Base-by-base conservation (phyloP, 306 rosid species). In the Prunus fruticosa region DNA sequence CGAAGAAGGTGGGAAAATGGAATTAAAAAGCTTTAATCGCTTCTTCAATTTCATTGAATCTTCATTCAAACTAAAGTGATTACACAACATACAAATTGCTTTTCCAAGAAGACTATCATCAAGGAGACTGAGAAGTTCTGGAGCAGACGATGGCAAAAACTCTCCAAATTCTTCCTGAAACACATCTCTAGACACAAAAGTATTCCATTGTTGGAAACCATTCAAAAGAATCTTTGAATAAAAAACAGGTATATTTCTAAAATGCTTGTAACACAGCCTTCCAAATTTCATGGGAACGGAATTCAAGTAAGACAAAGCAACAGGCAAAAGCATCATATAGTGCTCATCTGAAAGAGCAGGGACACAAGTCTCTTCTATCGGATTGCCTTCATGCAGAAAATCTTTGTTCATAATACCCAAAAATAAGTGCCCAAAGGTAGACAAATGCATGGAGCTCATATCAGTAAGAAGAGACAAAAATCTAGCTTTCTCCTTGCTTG, bases 71-170 rank as follows among this genome's bases (percentile, higher is more conserved):
- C 87, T 78, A 79, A 85, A 82, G 88, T 87, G 88, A 82, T 81
- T 79, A 81, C 75, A 75, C 85, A 95, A 71, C 92, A 95, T 92
- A 54, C 71, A 71, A 77, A 90, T 65, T 71, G 89, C 78, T 82
- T 90, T 92, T 77, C 95, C 92, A 83, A 95, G 95, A 85, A 95
- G 95, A 84, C 96, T 92, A 62, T 67, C 53, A 84, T 89, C 77
- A 28, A 82, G 68, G 81, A 88, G 87, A 76, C 68, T 50, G 12
- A 90, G 73, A 73, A 95, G 82, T 77, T 95, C 92, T 73, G 77
- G 81, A 75, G 78, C 60, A 75, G 97, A 88, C 73, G 81, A 81
- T 49, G 97, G 98, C 50, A 87, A 56, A 57, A 83, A 63, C 61
- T 88, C 84, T 8, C 81, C 87, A 78, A 77, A 90, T 45, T 92